Evolutionary conservation across 139 green algal genomes (phyloP).

Genomic region (Chlamydomonas sphaeroides): DNA sequence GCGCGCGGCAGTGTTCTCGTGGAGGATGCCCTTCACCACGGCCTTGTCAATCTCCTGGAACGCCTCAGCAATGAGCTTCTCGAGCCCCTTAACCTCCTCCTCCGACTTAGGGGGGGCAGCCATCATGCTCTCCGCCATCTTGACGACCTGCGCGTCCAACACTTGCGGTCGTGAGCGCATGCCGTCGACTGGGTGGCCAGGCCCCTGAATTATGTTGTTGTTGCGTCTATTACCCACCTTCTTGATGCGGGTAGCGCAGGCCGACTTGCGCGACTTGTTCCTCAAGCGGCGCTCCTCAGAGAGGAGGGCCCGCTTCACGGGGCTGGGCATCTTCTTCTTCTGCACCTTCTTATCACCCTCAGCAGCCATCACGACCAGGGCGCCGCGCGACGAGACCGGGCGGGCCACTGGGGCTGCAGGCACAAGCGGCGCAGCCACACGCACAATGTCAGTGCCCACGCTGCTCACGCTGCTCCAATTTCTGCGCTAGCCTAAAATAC

Average conservation of each 20-base stretch:
- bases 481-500: not conserved
- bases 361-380: conserved; percentile 27
- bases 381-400: not conserved
- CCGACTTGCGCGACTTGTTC: conserved; percentile 88
- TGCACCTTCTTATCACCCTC: conserved; percentile 24
- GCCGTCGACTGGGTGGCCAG: no score
- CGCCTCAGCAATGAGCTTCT: conserved; percentile 81
- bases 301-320: conserved; percentile 62
- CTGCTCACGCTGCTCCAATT: not conserved
- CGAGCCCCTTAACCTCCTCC: conserved; percentile 72
- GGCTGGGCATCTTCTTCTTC: conserved; percentile 43
- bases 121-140: conserved; percentile 52
- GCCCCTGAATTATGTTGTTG: not conserved
- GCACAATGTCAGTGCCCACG: not conserved
- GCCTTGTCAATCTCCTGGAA: conserved; percentile 89
- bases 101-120: conserved; percentile 48
- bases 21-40: conserved; percentile 83
- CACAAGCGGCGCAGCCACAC: conserved; percentile 9
- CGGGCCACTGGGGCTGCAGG: conserved; percentile 27
- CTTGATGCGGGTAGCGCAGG: conserved; percentile 85
- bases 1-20: conserved; percentile 86
- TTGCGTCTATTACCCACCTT: conserved; percentile 86
- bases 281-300: conserved; percentile 72
- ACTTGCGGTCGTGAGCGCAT: not conserved
- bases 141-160: conserved; percentile 62